Conservation (phyloP, 2,329 filamentous ascomycete genomes). For the Exophiala dermatitidis region DNA sequence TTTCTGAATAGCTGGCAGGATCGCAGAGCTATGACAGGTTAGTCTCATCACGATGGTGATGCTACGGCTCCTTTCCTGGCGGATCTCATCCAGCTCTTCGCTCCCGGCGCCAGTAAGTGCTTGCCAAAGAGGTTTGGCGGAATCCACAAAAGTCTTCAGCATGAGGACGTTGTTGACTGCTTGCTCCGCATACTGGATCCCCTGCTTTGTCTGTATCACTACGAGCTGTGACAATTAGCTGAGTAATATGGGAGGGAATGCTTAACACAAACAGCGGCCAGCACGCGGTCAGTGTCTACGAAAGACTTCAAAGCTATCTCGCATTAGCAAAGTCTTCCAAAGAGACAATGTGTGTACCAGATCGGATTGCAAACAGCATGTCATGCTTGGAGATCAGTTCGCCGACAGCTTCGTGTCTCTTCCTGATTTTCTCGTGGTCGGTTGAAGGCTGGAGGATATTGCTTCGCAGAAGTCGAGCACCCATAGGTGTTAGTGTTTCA, state of each 20-base stretch:
- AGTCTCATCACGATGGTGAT: constrained; percentile 7
- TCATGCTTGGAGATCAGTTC: constrained; percentile 77
- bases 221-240: constrained; percentile 54
- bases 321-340: constrained; percentile 13
- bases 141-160: constrained; percentile 71
- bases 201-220: constrained; percentile 59
- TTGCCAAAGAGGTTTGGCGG: constrained; percentile 60
- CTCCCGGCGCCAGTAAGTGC: constrained; percentile 60
- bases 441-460: constrained; percentile 88
- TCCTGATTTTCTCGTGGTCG: constrained; percentile 57
- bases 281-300: constrained; percentile 68
- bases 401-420: constrained; percentile 73
- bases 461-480: constrained; percentile 69
- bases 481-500: constrained; percentile 81
- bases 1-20: constrained; percentile 52
- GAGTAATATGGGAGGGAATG: constrained; percentile 3
- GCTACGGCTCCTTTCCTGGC: constrained; percentile 42
- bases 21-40: constrained; percentile 51
- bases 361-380: constrained; percentile 70
- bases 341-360: constrained; percentile 45
- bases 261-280: constrained; percentile 57
- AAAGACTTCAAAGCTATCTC: constrained; percentile 62
- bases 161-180: constrained; percentile 80
- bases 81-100: constrained; percentile 59
- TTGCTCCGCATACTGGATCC: constrained; percentile 65